Conservation (phyloP, 2,329 filamentous ascomycete species). For the Fusarium kyushuense region DNA sequence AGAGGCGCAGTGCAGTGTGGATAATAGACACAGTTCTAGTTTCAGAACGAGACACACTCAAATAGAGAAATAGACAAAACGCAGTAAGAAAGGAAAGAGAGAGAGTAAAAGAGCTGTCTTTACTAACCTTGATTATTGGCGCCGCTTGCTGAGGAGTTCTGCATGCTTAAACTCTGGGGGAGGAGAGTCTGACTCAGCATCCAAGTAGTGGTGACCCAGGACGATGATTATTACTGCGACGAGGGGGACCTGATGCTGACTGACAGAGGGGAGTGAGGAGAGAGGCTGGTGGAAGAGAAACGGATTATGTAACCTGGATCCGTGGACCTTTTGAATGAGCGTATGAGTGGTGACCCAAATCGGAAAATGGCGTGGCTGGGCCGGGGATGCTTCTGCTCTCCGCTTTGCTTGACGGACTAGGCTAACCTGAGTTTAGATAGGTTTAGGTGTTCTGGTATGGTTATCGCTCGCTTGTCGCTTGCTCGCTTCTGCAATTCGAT, state of each 20-base stretch:
- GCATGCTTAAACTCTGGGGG: constrained; percentile 49
- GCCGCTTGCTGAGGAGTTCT: constrained; percentile 51
- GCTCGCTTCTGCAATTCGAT: constrained; percentile 22
- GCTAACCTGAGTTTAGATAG: constrained; percentile 10
- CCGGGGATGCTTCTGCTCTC: constrained; percentile 38
- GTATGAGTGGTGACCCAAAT: constrained; percentile 37
- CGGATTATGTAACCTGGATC: constrained; percentile 49
- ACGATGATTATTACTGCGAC: constrained; percentile 50
- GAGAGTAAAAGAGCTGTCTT: constrained; percentile 38
- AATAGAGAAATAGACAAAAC: constrained; percentile 30
- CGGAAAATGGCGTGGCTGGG: constrained; percentile 50
- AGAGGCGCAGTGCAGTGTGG: constrained; percentile 17
- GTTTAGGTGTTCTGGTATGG: constrained; percentile 6
- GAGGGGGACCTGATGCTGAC: constrained; percentile 44
- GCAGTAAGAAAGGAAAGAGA: constrained; percentile 24
- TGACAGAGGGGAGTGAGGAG: constrained; percentile 45
- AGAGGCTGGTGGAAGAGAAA: constrained; percentile 42
- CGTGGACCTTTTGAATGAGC: constrained; percentile 33
- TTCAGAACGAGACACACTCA: constrained; percentile 23
- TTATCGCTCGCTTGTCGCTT: constrained; percentile 33
- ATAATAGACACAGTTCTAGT: constrained; percentile 22
- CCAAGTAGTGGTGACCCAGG: constrained; percentile 45
- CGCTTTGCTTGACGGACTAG: constrained; percentile 29
- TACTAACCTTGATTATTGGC: constrained; percentile 52
- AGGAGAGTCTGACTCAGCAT: constrained; percentile 53